phyloP scores from a whole-genome alignment of 345 rosid species.

The Clausena lansium region DNA sequence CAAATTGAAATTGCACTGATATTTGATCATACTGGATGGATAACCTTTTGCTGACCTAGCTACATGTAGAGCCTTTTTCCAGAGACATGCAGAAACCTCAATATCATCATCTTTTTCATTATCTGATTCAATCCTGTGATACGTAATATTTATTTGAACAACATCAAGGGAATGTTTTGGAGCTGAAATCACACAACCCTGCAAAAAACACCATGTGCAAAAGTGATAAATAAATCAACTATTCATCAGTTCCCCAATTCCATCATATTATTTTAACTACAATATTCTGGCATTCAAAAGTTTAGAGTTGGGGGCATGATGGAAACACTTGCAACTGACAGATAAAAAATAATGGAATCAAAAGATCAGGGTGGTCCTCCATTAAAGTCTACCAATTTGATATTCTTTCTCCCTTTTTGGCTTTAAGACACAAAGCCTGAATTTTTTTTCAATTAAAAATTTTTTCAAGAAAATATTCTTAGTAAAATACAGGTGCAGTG shows the following conservation, averaged over 20 bases:
- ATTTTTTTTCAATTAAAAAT: background rate
- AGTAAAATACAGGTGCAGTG: background rate
- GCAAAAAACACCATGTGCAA: constrained; percentile 22
- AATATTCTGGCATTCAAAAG: background rate
- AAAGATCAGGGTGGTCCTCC: background rate
- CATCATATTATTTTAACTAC: background rate
- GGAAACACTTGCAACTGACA: background rate
- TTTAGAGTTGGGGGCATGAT: background rate
- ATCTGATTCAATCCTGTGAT: constrained; percentile 31
- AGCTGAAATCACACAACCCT: constrained; percentile 64
- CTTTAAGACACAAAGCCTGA: background rate
- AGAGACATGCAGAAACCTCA: constrained; percentile 41
- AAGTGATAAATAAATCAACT: background rate
- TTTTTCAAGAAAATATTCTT: background rate
- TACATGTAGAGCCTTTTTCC: constrained; percentile 59
- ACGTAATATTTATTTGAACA: constrained; percentile 60
- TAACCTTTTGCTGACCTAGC: constrained; percentile 44
- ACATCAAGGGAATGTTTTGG: constrained; percentile 53
- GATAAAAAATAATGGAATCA: background rate
- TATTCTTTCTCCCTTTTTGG: background rate
- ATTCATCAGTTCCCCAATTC: background rate
- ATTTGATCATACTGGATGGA: constrained; percentile 48
- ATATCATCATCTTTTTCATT: constrained; percentile 27
- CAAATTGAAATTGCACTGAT: constrained; percentile 70
- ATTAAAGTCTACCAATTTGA: background rate